Conservation (phyloP, 371 early-diverging fungal genomes). For the Mycotypha africana region DNA sequence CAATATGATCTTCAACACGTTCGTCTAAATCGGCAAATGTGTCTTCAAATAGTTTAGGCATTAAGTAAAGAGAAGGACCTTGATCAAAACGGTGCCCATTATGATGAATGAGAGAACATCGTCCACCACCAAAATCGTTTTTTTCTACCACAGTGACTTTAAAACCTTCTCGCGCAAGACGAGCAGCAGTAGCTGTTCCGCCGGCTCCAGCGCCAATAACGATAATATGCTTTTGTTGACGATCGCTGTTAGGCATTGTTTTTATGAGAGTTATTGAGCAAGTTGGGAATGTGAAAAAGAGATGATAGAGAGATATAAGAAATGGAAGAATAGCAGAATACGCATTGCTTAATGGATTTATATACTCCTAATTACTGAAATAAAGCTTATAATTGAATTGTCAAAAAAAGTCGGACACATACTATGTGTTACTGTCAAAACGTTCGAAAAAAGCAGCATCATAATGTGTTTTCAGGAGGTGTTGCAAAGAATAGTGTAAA, state of each 20-base stretch:
- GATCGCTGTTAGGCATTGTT: background rate
- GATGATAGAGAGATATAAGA: too few species aligned
- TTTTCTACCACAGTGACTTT: slow-evolving; percentile 57
- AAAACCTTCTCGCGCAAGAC: slow-evolving; percentile 49
- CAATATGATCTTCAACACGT: slow-evolving; percentile 41
- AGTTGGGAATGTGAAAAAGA: too few species aligned
- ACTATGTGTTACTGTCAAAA: too few species aligned
- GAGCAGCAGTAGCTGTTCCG: slow-evolving; percentile 56
- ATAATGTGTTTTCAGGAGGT: too few species aligned
- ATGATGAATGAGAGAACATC: slow-evolving; percentile 51
- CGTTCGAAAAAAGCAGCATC: too few species aligned
- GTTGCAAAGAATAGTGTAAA: too few species aligned
- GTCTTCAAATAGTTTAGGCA: slow-evolving; percentile 56
- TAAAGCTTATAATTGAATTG: too few species aligned
- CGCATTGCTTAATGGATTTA: too few species aligned
- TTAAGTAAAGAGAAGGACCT: slow-evolving; percentile 59
- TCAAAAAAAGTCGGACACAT: too few species aligned
- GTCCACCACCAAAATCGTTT: slow-evolving; percentile 53
- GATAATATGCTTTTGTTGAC: slow-evolving; percentile 41
- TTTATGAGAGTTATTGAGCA: too few species aligned
- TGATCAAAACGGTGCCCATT: slow-evolving; percentile 56
- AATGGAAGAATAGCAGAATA: too few species aligned
- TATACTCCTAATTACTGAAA: too few species aligned
- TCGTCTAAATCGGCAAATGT: slow-evolving; percentile 55
- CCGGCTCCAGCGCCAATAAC: slow-evolving; percentile 57